Evolutionary conservation across 2,329 filamentous ascomycete species (phyloP), one percentile per base, ranked within the genome.

Genomic region (Talaromyces rugulosus): DNA sequence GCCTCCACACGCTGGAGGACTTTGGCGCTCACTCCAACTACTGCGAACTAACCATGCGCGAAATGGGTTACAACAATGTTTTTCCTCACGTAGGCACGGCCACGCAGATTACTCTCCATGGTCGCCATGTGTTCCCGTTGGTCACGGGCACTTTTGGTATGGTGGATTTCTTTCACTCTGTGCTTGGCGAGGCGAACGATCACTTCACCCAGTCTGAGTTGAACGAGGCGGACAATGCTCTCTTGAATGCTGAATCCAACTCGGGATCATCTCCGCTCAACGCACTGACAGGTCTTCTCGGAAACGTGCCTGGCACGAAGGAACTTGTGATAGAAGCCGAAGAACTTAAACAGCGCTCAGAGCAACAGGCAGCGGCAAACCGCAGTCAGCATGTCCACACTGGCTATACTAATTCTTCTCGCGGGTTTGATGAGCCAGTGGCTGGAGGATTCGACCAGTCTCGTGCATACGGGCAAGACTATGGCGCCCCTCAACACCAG

Each of bases 151-250:
- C 82, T 0, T 95, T 95, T 75, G 91, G 91, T 47, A 90, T 87
- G 66, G 90, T 94, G 2, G 91, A 94, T 73, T 95, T 95, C 72
- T 79, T 94, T 66, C 91, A 95, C 74, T 92, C 89, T 1, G 90
- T 91, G 3, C 76, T 85, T 28, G 83, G 89, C 62, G 91, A 94
- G 73, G 90, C 90, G 34, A 91, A 86, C 11, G 91, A 95, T 70
- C 89, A 93, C 72, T 91, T 95, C 70, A 90, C 90, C 2, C 91
- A 95, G 73, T 91, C 90, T 16, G 90, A 94, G 72, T 87, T 95
- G 40, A 90, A 92, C 62, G 89, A 94, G 74, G 87, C 94, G 69
- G 89, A 95, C 66, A 77, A 88, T 64, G 89, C 88, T 4, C 82
- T 95, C 53, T 87, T 88, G 66, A 88, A 88, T 65, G 90, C 90